phyloP scores from a whole-genome alignment of 2,329 filamentous ascomycete species.

The Gaeumannomyces tritici region DNA sequence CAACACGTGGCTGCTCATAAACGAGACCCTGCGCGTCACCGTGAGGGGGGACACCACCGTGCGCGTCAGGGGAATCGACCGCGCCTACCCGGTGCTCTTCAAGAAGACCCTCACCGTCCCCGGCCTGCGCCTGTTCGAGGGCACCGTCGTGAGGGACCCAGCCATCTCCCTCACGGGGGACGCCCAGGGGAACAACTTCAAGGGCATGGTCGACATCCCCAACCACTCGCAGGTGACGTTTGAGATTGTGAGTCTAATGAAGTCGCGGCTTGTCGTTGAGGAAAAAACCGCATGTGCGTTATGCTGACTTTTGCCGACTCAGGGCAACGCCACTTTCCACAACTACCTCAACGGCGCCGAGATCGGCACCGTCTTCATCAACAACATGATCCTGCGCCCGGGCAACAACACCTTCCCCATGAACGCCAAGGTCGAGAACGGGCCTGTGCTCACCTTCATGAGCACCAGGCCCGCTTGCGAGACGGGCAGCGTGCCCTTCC shows the following conservation, averaged over 20 bases:
- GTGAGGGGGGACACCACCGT: constrained; percentile 43
- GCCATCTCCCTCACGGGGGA: constrained; percentile 30
- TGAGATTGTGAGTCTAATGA: constrained; percentile 41
- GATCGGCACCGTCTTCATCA: constrained; percentile 47
- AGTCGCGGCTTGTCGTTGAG: neutral
- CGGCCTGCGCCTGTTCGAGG: constrained; percentile 45
- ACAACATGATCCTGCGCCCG: constrained; percentile 47
- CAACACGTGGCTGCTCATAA: constrained; percentile 43
- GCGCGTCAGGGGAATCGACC: constrained; percentile 37
- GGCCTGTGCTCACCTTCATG: constrained; percentile 34
- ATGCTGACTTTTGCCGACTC: constrained; percentile 1
- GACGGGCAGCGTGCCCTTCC: constrained; percentile 42
- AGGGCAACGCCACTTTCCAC: constrained; percentile 55
- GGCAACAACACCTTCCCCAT: constrained; percentile 48
- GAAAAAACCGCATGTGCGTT: too few relatives aligned
- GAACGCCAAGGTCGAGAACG: constrained; percentile 42
- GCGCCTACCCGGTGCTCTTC: constrained; percentile 40
- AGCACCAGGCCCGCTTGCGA: constrained; percentile 38
- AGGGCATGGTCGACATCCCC: constrained; percentile 48
- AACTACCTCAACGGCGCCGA: constrained; percentile 40
- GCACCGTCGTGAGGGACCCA: constrained; percentile 41
- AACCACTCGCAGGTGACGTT: constrained; percentile 57
- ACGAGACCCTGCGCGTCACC: constrained; percentile 38
- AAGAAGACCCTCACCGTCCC: constrained; percentile 43
- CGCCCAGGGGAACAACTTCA: constrained; percentile 45